Conservation (phyloP, 2,329 filamentous ascomycete genomes). For the Ophiostoma ulmi region DNA sequence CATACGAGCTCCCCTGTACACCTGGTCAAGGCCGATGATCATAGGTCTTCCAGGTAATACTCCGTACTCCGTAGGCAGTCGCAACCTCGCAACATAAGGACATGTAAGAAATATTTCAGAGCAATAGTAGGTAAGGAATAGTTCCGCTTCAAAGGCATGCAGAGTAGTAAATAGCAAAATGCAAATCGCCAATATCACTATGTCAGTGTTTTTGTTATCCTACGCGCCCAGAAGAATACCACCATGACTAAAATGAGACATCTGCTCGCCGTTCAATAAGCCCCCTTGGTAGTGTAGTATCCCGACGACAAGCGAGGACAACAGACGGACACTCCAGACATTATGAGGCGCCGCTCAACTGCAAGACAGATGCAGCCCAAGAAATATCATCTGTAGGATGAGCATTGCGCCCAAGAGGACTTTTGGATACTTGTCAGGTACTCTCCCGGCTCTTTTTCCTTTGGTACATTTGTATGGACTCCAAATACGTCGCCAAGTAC, state of each 20-base stretch:
- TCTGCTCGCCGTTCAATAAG: conserved; percentile 6
- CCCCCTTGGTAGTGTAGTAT: conserved; percentile 1
- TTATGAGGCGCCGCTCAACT: not conserved
- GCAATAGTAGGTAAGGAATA: not conserved
- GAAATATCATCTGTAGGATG: not conserved
- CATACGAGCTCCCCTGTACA: conserved; percentile 1
- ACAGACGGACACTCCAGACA: not conserved
- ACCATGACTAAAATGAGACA: not conserved
- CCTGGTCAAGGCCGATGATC: not conserved
- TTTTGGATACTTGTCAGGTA: not conserved
- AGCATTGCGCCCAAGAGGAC: not conserved
- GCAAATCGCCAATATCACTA: not conserved
- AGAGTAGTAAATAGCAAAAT: not conserved
- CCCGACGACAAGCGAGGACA: conserved; percentile 1
- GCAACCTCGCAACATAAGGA: not conserved
- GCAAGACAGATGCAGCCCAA: conserved; percentile 7
- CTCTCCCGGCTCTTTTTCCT: too few species aligned
- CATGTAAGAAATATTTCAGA: not conserved
- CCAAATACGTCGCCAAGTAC: not conserved
- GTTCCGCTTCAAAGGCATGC: not conserved
- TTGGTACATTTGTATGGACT: not conserved
- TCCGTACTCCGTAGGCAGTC: not conserved
- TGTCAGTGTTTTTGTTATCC: not conserved
- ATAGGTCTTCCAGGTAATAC: not conserved
- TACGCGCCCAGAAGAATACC: not conserved